Conservation (phyloP, 306 rosid genomes). For the Quercus ilex region DNA sequence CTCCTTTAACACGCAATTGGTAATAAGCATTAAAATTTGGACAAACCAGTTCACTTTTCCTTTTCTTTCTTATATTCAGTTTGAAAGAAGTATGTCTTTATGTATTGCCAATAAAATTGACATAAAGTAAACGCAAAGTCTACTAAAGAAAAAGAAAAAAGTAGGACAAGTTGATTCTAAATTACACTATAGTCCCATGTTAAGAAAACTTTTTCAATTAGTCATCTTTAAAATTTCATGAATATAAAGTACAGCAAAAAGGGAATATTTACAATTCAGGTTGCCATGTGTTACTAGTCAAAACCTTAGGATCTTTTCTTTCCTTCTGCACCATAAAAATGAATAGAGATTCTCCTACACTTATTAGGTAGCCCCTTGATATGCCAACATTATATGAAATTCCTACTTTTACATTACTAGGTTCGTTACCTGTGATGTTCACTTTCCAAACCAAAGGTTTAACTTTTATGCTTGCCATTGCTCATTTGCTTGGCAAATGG, state of each 20-base stretch:
- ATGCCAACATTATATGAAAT: too few species aligned
- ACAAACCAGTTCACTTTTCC: background rate
- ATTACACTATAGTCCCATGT: background rate
- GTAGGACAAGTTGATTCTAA: too few species aligned
- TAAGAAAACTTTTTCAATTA: background rate
- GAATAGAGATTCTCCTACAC: too few species aligned
- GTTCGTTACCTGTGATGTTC: too few species aligned
- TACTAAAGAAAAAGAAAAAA: background rate
- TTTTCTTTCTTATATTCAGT: background rate
- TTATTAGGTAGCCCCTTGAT: too few species aligned
- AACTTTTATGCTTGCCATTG: too few species aligned
- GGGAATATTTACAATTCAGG: background rate
- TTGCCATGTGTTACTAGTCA: too few species aligned
- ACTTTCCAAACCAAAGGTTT: too few species aligned
- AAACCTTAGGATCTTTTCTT: too few species aligned
- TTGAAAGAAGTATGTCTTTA: background rate
- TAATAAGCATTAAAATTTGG: background rate
- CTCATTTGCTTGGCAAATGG: too few species aligned
- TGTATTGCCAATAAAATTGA: constrained; percentile 7
- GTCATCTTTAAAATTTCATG: background rate
- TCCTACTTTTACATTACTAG: too few species aligned
- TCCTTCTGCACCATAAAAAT: too few species aligned
- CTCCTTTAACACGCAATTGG: background rate
- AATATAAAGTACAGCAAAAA: background rate
- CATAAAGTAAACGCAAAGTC: constrained; percentile 29